Conservation (phyloP, 495 filamentous ascomycete species). For the Hypoxylon crocopeplum region DNA sequence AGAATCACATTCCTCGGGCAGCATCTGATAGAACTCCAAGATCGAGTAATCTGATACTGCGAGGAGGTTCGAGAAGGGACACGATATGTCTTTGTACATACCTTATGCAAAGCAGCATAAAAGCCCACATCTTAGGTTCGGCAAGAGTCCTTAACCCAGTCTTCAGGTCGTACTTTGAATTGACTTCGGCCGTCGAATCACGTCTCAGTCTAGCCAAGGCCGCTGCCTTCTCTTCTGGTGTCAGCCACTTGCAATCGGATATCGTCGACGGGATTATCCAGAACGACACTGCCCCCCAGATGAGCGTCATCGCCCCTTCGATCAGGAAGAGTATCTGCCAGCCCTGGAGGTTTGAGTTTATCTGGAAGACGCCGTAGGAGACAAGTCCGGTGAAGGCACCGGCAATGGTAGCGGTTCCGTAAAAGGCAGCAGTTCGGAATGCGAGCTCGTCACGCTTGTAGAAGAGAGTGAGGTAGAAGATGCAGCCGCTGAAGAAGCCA, state of each 20-base stretch:
- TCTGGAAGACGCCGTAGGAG: constrained; percentile 37
- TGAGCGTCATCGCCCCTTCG: constrained; percentile 26
- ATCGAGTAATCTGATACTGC: no score
- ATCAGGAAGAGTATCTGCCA: constrained; percentile 35
- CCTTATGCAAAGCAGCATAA: no score
- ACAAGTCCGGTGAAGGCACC: constrained; percentile 55
- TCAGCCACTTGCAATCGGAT: constrained; percentile 31
- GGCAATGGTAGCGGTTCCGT: constrained; percentile 17
- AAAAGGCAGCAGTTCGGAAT: constrained; percentile 39
- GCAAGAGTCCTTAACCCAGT: no score
- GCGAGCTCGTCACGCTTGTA: constrained; percentile 46
- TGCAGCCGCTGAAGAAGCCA: constrained; percentile 35
- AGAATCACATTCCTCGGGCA: no score
- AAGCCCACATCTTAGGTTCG: no score
- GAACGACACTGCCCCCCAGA: constrained; percentile 20
- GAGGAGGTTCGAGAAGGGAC: no score
- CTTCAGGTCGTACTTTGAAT: constrained; percentile 25
- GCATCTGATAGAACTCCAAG: no score
- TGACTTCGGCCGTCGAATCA: constrained; percentile 40
- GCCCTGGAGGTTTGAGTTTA: constrained; percentile 20
- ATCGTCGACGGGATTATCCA: constrained; percentile 26
- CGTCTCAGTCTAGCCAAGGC: constrained; percentile 44
- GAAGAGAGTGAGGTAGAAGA: constrained; percentile 47
- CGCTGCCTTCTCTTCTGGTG: constrained; percentile 27
- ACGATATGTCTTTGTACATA: no score